Evolutionary conservation across 345 rosid species (phyloP).

Genomic region (Carallia pectinifolia): DNA sequence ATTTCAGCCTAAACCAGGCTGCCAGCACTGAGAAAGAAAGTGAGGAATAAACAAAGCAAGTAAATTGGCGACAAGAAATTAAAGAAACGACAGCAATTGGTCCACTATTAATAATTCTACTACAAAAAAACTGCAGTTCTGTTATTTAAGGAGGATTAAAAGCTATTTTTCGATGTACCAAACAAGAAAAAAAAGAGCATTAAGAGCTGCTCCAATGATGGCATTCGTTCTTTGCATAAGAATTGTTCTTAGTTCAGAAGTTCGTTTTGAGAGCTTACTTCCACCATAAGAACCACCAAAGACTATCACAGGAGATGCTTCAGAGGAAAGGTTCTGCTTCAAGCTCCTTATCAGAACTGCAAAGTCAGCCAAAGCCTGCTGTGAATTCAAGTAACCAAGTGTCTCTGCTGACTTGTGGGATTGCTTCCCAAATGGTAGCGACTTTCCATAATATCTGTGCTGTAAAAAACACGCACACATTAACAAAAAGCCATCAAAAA

Average conservation of each 20-base stretch:
- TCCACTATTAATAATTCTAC: neutral
- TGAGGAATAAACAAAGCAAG: neutral
- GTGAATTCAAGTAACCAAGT: constrained; percentile 71
- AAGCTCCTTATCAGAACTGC: constrained; percentile 64
- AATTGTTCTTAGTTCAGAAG: neutral
- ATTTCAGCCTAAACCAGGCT: constrained; percentile 81
- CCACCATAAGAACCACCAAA: constrained; percentile 95
- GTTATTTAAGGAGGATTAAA: neutral
- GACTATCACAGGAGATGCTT: constrained; percentile 75
- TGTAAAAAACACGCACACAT: constrained; percentile 26
- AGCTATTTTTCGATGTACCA: no score
- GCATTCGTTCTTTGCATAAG: no score
- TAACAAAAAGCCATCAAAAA: no score
- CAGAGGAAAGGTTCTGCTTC: constrained; percentile 69
- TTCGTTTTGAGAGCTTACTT: constrained; percentile 38
- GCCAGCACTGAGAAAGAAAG: constrained; percentile 62
- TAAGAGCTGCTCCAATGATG: constrained; percentile 6
- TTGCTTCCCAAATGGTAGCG: constrained; percentile 64
- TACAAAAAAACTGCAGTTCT: neutral
- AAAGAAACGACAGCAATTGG: neutral
- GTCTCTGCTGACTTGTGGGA: constrained; percentile 53
- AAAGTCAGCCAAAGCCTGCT: constrained; percentile 80
- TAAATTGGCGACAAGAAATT: neutral
- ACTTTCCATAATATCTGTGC: constrained; percentile 81
- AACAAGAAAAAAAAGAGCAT: neutral